A percentile compares a stretch with the other conserved stretches of the same genome.
Evolutionary conservation across 352 stramenopile species (phyloP).

Genomic region (Phytophthora pseudosyringae): DNA sequence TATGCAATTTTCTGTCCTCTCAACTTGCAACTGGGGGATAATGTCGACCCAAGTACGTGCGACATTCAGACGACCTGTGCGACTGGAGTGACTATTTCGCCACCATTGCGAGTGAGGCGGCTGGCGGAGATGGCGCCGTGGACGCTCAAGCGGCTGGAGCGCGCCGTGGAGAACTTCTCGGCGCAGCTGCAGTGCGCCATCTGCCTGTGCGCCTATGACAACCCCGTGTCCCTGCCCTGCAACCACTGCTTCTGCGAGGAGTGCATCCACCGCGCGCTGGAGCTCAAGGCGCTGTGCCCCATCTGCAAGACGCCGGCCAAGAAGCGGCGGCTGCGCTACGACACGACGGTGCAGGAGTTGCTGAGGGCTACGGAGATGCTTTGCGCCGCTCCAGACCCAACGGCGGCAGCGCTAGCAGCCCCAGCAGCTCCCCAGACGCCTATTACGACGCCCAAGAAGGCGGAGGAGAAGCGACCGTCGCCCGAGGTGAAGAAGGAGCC

Average conservation of each 20-base stretch:
- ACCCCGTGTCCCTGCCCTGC: constrained; percentile 78
- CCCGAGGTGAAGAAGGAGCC: constrained; percentile 8
- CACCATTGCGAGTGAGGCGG: too few species aligned
- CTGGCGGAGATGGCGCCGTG: constrained; percentile 31
- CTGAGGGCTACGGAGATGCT: constrained; percentile 63
- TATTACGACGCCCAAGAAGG: not conserved
- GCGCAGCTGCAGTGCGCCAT: constrained; percentile 85
- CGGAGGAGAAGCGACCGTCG: not conserved
- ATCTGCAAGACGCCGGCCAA: constrained; percentile 87
- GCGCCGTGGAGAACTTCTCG: constrained; percentile 69
- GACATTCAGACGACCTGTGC: constrained; percentile 19
- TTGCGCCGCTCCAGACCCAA: constrained; percentile 29
- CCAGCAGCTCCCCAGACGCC: not conserved
- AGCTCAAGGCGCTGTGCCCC: constrained; percentile 79
- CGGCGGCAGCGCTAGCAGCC: not conserved
- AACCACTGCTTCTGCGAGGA: constrained; percentile 91
- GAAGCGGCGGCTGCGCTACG: constrained; percentile 77
- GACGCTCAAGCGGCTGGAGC: constrained; percentile 61
- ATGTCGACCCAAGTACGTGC: not conserved
- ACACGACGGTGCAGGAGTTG: constrained; percentile 81
- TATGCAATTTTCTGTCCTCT: not conserved
- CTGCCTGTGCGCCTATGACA: constrained; percentile 78
- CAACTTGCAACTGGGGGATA: not conserved
- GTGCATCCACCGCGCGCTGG: constrained; percentile 84
- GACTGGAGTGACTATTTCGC: constrained; percentile 11